phyloP scores from a whole-genome alignment of 805 yeast genomes.

The Scheffersomyces spartinae region DNA sequence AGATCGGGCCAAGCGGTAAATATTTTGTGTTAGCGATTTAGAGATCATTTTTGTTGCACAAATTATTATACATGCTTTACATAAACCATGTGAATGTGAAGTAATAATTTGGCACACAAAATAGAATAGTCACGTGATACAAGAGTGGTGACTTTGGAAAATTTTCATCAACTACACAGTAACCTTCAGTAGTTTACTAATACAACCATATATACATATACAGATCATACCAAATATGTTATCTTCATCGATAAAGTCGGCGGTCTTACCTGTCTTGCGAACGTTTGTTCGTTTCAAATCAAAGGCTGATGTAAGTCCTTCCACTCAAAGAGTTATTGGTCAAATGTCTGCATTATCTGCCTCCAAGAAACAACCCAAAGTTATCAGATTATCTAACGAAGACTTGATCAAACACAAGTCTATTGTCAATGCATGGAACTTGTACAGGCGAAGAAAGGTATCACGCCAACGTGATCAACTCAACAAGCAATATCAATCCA shows the following conservation, averaged over 20 bases:
- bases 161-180: no score
- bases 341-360: conserved; percentile 80
- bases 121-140: no score
- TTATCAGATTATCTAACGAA: conserved; percentile 64
- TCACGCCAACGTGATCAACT: conserved; percentile 23
- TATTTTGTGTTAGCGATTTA: no score
- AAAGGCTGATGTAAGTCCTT: conserved; percentile 17
- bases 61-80: no score
- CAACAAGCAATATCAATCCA: conserved; percentile 50
- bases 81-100: no score
- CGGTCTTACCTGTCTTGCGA: not conserved
- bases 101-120: no score
- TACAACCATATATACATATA: no score
- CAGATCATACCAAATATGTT: no score
- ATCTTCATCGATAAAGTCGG: not conserved
- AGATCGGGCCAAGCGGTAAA: no score
- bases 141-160: no score
- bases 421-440: conserved; percentile 73
- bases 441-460: conserved; percentile 33
- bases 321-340: conserved; percentile 33
- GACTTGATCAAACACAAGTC: conserved; percentile 79
- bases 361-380: conserved; percentile 76
- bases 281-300: conserved; percentile 20
- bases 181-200: no score
- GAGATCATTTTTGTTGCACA: no score